phyloP scores from a whole-genome alignment of 2,329 filamentous ascomycete species.

The Verruconis gallopava region DNA sequence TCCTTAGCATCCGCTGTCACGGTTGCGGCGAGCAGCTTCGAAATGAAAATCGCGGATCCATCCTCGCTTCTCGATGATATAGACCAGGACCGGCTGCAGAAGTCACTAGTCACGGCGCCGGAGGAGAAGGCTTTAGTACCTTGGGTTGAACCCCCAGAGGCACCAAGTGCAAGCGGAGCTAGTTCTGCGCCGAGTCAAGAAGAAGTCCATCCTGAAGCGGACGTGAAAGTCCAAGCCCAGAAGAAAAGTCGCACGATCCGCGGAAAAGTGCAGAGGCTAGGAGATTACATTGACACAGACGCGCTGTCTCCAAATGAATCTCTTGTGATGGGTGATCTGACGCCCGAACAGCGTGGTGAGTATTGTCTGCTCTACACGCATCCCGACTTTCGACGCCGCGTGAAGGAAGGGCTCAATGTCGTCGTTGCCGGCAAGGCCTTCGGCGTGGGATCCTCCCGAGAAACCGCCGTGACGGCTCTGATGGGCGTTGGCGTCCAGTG shows the following conservation, averaged over 20 bases:
- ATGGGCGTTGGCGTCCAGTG: conserved; percentile 26
- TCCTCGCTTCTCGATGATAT: conserved; percentile 19
- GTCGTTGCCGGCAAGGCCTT: conserved; percentile 35
- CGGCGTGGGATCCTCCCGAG: conserved; percentile 33
- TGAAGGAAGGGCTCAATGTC: conserved; percentile 25
- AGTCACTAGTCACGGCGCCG: background rate
- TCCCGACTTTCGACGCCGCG: conserved; percentile 27
- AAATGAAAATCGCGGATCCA: conserved; percentile 31
- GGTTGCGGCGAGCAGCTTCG: conserved; percentile 34
- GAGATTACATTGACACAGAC: conserved; percentile 35
- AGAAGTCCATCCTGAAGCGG: background rate
- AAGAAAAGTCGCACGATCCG: conserved; percentile 16
- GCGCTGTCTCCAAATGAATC: conserved; percentile 29
- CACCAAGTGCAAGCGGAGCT: background rate
- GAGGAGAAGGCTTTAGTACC: background rate
- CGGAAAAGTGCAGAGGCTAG: conserved; percentile 28
- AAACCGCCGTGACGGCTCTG: conserved; percentile 31
- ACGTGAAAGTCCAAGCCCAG: background rate
- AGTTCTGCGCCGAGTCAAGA: background rate
- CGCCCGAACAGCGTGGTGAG: conserved; percentile 23
- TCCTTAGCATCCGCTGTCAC: conserved; percentile 33
- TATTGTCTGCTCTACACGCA: conserved; percentile 30
- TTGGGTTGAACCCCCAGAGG: conserved; percentile 11
- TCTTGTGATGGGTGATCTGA: conserved; percentile 19
- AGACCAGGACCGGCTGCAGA: conserved; percentile 13